Evolutionary conservation across 192 early-diverging fungal genomes (phyloP).

Genomic region (Gaertneriomyces semiglobifer): DNA sequence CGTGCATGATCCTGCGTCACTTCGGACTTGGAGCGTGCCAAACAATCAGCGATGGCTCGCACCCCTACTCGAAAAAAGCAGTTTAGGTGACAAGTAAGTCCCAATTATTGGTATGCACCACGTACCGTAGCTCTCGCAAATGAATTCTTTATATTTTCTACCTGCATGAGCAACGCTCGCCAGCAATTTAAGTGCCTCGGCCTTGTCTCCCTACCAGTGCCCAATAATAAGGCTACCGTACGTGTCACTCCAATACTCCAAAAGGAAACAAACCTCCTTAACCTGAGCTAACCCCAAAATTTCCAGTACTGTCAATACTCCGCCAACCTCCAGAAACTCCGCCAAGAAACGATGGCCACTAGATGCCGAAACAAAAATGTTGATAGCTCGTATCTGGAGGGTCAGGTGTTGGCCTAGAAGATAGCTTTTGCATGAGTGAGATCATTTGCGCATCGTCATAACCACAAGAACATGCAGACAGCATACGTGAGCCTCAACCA

Average conservation of each 20-base stretch:
- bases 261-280: slow-evolving; percentile 46
- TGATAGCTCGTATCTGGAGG: slow-evolving; percentile 53
- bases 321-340: slow-evolving; percentile 66
- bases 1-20: slow-evolving; percentile 57
- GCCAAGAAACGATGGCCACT: slow-evolving; percentile 57
- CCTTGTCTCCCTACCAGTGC: slow-evolving; percentile 45
- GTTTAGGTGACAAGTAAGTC: background rate
- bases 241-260: slow-evolving; percentile 1
- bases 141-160: slow-evolving; percentile 61
- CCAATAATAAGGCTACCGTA: background rate
- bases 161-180: slow-evolving; percentile 51
- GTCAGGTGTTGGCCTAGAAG: slow-evolving; percentile 49
- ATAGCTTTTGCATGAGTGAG: slow-evolving; percentile 28
- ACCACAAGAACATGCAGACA: slow-evolving; percentile 6
- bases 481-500: slow-evolving; percentile 55
- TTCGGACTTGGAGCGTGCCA: slow-evolving; percentile 53
- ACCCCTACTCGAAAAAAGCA: slow-evolving; percentile 35
- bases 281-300: slow-evolving; percentile 54
- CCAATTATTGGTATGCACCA: background rate
- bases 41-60: slow-evolving; percentile 54
- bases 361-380: slow-evolving; percentile 55
- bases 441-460: too few species aligned
- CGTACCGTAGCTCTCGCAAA: slow-evolving; percentile 61
- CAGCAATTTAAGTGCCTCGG: slow-evolving; percentile 51
- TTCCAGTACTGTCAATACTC: slow-evolving; percentile 58